Evolutionary conservation across 2,329 filamentous ascomycete species (phyloP).

Genomic region (Venturia oleaginea): DNA sequence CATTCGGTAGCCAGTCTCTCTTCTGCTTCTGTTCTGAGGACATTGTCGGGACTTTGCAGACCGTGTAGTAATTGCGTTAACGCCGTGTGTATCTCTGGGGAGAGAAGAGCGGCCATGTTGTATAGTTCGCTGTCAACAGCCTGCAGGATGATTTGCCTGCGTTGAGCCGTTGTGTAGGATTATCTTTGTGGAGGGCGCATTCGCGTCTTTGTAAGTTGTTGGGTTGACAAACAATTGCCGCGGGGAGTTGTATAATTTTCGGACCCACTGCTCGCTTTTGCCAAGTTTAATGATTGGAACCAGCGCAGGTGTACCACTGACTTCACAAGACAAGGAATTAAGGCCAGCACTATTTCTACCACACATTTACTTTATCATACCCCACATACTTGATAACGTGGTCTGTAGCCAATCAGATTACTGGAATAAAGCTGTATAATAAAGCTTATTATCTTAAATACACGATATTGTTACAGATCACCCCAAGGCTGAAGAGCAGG

Average conservation of each 20-base stretch:
- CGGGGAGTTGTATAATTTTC: background rate
- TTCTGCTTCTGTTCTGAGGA: constrained; percentile 74
- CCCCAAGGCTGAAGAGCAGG: too few relatives aligned
- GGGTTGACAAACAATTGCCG: too few relatives aligned
- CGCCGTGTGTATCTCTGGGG: constrained; percentile 69
- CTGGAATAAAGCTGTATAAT: too few relatives aligned
- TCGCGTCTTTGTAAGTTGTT: background rate
- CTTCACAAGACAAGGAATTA: background rate
- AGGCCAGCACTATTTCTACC: too few relatives aligned
- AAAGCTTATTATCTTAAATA: too few relatives aligned
- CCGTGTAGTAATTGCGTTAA: constrained; percentile 79
- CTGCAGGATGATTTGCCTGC: background rate
- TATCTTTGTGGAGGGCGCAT: too few relatives aligned
- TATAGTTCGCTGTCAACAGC: background rate
- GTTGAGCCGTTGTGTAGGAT: background rate
- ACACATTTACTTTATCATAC: too few relatives aligned
- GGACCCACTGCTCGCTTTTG: background rate
- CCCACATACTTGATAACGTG: too few relatives aligned
- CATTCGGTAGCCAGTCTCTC: constrained; percentile 86
- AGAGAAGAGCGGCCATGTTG: constrained; percentile 73
- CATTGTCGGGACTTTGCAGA: constrained; percentile 84
- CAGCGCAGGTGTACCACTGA: constrained; percentile 2
- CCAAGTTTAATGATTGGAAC: constrained; percentile 3
- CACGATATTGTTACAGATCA: too few relatives aligned
- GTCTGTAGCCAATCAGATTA: too few relatives aligned